Conservation (phyloP, 108 stramenopile genomes). For the Mediolabrus comicus region DNA sequence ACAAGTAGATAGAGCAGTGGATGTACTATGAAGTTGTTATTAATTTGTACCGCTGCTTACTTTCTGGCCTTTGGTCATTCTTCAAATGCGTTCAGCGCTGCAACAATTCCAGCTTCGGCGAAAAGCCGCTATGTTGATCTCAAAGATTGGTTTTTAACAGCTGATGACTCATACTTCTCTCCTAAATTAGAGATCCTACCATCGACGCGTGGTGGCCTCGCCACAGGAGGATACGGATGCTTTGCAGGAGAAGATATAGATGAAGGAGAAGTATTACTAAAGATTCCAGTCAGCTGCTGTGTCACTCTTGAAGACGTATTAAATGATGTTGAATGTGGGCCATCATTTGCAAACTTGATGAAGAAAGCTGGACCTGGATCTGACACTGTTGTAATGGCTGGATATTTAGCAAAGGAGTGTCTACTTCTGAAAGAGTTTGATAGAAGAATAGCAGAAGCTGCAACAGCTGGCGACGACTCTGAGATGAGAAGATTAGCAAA, state of each 20-base stretch:
- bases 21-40: conserved; percentile 1
- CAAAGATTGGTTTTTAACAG: conserved; percentile 7
- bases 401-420: conserved; percentile 71
- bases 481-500: not conserved
- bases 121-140: conserved; percentile 12
- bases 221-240: conserved; percentile 52
- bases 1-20: too few species aligned
- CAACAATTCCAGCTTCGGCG: not conserved
- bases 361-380: conserved; percentile 54
- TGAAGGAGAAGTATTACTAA: conserved; percentile 56
- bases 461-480: not conserved
- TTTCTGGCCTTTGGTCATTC: not conserved
- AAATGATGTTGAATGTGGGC: conserved; percentile 43
- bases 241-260: conserved; percentile 45
- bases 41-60: not conserved
- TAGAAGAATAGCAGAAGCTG: not conserved
- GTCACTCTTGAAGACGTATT: conserved; percentile 59
- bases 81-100: not conserved
- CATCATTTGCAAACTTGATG: conserved; percentile 49
- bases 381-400: conserved; percentile 64
- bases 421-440: conserved; percentile 14
- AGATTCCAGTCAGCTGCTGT: conserved; percentile 61
- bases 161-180: conserved; percentile 21
- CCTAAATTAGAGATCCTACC: conserved; percentile 34
- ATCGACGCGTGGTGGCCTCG: conserved; percentile 21